Conservation (phyloP, 768 basidiomycete genomes). For the Psilocybe subaeruginosa region DNA sequence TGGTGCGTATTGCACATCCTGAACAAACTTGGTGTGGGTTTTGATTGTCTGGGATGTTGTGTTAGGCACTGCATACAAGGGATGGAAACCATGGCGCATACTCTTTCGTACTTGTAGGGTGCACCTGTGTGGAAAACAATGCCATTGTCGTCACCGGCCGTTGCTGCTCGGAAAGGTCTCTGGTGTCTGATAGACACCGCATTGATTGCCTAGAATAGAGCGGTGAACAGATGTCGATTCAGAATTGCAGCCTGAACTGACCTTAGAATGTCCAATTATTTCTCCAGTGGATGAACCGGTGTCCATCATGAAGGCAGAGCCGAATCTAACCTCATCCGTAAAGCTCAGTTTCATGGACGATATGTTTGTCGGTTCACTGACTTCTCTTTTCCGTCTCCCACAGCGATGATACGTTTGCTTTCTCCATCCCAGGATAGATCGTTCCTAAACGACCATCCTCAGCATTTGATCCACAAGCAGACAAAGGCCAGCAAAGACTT, state of each 20-base stretch:
- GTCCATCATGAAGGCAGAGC: conserved; percentile 83
- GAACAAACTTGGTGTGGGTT: conserved; percentile 90
- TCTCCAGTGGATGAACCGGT: conserved; percentile 86
- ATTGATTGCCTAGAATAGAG: conserved; percentile 68
- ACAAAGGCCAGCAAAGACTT: conserved; percentile 24
- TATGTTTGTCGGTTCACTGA: conserved; percentile 31
- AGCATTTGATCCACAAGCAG: background rate
- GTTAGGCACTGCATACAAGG: background rate
- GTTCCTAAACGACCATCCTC: conserved; percentile 52
- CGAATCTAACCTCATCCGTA: conserved; percentile 55
- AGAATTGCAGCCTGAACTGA: conserved; percentile 23
- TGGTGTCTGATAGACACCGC: conserved; percentile 87
- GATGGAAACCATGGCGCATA: conserved; percentile 17
- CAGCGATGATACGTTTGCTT: conserved; percentile 93
- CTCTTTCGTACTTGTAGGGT: conserved; percentile 92
- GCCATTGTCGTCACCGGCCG: conserved; percentile 80
- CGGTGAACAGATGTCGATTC: background rate
- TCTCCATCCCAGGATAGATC: conserved; percentile 98
- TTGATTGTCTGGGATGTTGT: conserved; percentile 64
- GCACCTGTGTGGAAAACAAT: conserved; percentile 86
- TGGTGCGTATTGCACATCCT: conserved; percentile 83
- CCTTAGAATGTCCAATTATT: conserved; percentile 90
- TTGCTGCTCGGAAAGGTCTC: conserved; percentile 89
- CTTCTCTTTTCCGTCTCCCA: conserved; percentile 92
- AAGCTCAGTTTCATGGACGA: background rate